A percentile compares a stretch with the other conserved stretches of the same genome.
These are phyloP conservation scores for Martensiomyces pterosporus DNA, from an alignment of 192 early-diverging fungal species.

Conservation along the genomic window DNA sequence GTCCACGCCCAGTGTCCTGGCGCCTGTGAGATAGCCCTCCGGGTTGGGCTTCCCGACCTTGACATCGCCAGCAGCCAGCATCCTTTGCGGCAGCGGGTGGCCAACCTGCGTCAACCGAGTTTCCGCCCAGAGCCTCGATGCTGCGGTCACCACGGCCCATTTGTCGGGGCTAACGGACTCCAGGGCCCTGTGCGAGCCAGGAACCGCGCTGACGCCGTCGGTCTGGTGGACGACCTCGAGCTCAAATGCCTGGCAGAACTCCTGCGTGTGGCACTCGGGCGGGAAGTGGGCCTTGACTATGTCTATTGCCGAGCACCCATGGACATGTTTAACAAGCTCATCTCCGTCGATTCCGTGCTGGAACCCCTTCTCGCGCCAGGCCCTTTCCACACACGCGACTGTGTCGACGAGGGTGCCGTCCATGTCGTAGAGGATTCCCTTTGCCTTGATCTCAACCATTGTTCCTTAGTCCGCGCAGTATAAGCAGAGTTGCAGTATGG, in stretches of 20 bases:
- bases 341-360: background rate
- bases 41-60: background rate
- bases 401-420: background rate
- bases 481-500: too few species aligned
- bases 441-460: too few species aligned
- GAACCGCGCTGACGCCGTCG: background rate
- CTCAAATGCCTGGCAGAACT: background rate
- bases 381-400: background rate
- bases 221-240: background rate
- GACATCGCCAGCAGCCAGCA: background rate
- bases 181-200: background rate
- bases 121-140: background rate
- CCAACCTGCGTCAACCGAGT: background rate
- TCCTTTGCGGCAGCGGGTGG: background rate
- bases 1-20: background rate
- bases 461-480: too few species aligned
- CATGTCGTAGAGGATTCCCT: background rate
- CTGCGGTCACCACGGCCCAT: conserved; percentile 1
- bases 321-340: background rate
- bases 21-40: background rate
- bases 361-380: background rate
- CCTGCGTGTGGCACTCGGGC: background rate
- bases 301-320: background rate
- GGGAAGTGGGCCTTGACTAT: background rate
- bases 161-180: background rate